phyloP scores from a whole-genome alignment of 345 rosid genomes.

The Aethionema arabicum region DNA sequence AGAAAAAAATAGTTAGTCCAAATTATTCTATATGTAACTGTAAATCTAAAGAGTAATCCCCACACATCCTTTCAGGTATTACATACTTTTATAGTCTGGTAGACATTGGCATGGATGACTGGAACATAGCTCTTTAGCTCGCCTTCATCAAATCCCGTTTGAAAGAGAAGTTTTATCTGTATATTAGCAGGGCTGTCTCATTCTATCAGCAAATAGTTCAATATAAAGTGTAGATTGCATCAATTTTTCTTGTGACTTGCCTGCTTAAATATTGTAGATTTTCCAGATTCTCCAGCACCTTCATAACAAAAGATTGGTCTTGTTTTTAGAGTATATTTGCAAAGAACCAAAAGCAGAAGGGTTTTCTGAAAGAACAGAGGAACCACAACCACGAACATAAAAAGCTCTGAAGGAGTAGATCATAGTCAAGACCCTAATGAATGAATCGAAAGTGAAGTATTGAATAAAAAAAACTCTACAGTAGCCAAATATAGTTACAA shows the following conservation, averaged over 20 bases:
- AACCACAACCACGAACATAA: neutral
- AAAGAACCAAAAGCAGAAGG: neutral
- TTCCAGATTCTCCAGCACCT: conserved; percentile 99
- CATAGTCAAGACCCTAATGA: no score
- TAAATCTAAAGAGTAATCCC: conserved; percentile 41
- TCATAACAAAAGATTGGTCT: conserved; percentile 20
- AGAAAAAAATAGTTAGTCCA: neutral
- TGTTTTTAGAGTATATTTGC: neutral
- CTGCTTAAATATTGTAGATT: conserved; percentile 99
- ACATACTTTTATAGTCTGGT: conserved; percentile 99
- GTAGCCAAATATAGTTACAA: no score
- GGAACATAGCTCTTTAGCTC: conserved; percentile 87
- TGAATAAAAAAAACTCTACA: no score
- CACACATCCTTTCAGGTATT: conserved; percentile 72
- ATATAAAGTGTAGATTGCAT: conserved; percentile 1
- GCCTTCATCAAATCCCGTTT: conserved; percentile 90
- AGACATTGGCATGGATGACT: conserved; percentile 95
- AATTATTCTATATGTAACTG: neutral
- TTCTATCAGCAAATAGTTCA: neutral
- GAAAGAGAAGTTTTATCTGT: conserved; percentile 96
- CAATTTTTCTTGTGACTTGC: conserved; percentile 38
- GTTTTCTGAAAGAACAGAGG: neutral
- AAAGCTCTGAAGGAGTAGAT: neutral
- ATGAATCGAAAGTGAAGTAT: no score
- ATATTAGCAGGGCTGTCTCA: conserved; percentile 1